Evolutionary conservation across 805 yeast species (phyloP), one percentile per base, ranked within the genome.

Genomic region (Lipomyces sp.): DNA sequence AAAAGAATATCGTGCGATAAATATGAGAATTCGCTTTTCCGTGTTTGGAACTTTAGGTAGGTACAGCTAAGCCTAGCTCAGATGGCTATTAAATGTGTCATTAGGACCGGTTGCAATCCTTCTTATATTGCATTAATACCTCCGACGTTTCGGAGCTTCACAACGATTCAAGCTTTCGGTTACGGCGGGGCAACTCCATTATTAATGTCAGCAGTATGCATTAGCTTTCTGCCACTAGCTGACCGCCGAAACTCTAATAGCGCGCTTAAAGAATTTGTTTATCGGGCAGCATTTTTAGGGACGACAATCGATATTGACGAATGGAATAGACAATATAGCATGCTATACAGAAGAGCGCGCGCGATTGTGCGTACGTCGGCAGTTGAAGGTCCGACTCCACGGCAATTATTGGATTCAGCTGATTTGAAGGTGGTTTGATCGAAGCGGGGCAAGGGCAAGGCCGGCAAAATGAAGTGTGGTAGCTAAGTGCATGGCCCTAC

Each of bases 201-300:
- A n/a, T n/a, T n/a, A 15, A 50, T 50, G 53, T 50, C 29, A 50
- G 53, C 53, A 50, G 53, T 50, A 29, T 50, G 53, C 53, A 50
- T 50, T 50, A 50, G 53, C 53, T 50, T 15, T 15, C 11, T 50
- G 53, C 53, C 53, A 50, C 53, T 37, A 8, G 42, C 53, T 8
- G 6, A n/a, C n/a, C n/a, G n/a, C n/a, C 53, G 30, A 50, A 50
- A 50, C 18, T 7, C 32, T 50, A 50, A n/a, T n/a, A n/a, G n/a
- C n/a, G n/a, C n/a, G n/a, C n/a, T n/a, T n/a, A n/a, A n/a, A n/a
- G n/a, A n/a, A n/a, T n/a, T n/a, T n/a, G n/a, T n/a, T n/a, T n/a
- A n/a, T n/a, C n/a, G n/a, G n/a, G n/a, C n/a, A n/a, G n/a, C n/a
- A n/a, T n/a, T 50, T 50, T 50, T 50, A 15, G 53, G 18, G 53